phyloP scores from a whole-genome alignment of 1,284 basidiomycete species.

The Prillingera fragicola region DNA sequence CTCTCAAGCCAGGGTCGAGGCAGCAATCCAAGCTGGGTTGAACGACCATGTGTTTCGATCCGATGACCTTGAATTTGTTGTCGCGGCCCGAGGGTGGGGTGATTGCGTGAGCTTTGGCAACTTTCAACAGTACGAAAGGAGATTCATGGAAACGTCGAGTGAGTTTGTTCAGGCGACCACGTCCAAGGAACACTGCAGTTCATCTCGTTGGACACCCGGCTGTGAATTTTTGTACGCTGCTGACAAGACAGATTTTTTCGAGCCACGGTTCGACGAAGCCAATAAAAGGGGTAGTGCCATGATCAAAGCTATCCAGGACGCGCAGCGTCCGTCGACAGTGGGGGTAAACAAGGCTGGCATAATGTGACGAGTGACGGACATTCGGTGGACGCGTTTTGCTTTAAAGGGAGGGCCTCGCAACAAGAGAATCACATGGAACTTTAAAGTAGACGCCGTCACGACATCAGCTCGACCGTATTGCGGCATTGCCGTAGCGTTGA shows the following conservation, averaged over 20 bases:
- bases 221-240: no score
- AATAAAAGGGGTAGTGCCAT: slow-evolving; percentile 76
- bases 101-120: slow-evolving; percentile 88
- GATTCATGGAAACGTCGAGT: slow-evolving; percentile 73
- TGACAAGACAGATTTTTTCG: slow-evolving; percentile 61
- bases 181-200: no score
- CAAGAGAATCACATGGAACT: no score
- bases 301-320: slow-evolving; percentile 71
- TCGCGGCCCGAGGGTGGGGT: slow-evolving; percentile 94
- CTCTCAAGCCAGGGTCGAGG: slow-evolving; percentile 57
- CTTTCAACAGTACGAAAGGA: slow-evolving; percentile 77
- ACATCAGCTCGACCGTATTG: no score
- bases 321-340: slow-evolving; percentile 13
- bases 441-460: no score
- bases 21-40: slow-evolving; percentile 70
- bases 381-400: no score
- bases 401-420: no score
- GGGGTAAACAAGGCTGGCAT: no score
- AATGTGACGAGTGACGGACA: no score
- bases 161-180: slow-evolving; percentile 26
- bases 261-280: slow-evolving; percentile 80
- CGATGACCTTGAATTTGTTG: slow-evolving; percentile 88
- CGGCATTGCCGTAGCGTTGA: no score
- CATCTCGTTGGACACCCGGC: no score
- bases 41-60: slow-evolving; percentile 75